Percentiles rank a stretch among this genome's conserved stretches.
Conservation (phyloP, 2,329 filamentous ascomycete species). For the Bimuria novae-zelandiae region DNA sequence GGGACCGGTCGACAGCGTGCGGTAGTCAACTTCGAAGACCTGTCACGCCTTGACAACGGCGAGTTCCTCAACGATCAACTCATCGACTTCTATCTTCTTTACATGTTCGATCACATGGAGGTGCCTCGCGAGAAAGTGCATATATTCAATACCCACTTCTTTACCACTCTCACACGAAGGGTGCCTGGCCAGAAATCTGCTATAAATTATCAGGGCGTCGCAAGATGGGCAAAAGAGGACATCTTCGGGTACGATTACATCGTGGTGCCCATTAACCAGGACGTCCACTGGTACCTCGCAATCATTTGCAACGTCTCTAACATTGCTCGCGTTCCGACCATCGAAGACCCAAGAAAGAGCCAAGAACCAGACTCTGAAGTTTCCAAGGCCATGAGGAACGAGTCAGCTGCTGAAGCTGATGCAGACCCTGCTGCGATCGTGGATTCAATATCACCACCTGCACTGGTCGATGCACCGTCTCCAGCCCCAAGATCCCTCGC, state of each 20-base stretch:
- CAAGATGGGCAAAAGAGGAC: conserved; percentile 82
- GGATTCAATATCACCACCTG: not conserved
- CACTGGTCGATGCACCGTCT: not conserved
- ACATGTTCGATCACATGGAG: conserved; percentile 43
- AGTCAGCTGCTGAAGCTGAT: not conserved
- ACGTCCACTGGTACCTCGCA: conserved; percentile 86
- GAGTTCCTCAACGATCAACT: conserved; percentile 93
- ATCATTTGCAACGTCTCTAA: conserved; percentile 88
- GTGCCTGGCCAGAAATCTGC: conserved; percentile 53
- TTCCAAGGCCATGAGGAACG: not conserved
- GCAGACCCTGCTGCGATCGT: not conserved
- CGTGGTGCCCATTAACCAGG: conserved; percentile 88
- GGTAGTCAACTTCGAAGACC: conserved; percentile 71
- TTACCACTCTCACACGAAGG: conserved; percentile 69
- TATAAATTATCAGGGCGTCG: conserved; percentile 85
- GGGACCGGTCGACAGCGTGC: conserved; percentile 65
- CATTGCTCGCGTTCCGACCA: conserved; percentile 50
- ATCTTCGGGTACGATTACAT: conserved; percentile 87
- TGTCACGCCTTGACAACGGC: conserved; percentile 77
- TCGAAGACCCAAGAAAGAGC: not conserved
- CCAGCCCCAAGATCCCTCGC: conserved; percentile 3
- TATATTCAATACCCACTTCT: conserved; percentile 95
- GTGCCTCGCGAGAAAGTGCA: conserved; percentile 68
- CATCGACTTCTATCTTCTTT: conserved; percentile 81
- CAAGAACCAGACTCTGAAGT: not conserved